Conservation (phyloP, 164 flowering plant species). For the Hamamelis virginiana region DNA sequence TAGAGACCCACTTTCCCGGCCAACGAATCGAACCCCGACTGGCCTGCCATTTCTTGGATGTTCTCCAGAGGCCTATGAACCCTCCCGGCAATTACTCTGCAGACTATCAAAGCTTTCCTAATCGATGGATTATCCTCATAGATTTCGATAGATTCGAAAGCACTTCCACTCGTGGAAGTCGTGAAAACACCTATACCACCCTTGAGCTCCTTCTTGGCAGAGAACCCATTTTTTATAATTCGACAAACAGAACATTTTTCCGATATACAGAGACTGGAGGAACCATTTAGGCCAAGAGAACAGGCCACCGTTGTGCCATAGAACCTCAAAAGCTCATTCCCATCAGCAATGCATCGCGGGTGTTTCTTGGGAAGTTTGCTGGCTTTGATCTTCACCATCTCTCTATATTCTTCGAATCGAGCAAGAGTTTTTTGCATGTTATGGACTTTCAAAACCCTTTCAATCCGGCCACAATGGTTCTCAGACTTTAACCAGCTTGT, state of each 20-base stretch:
- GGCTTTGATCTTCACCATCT: conserved; percentile 63
- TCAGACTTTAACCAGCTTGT: conserved; percentile 65
- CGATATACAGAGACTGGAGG: conserved; percentile 48
- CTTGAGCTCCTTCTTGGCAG: conserved; percentile 44
- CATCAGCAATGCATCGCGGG: conserved; percentile 76
- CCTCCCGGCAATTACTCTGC: conserved; percentile 82
- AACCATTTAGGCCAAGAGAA: conserved; percentile 53
- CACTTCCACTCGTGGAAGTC: conserved; percentile 69
- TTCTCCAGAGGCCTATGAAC: conserved; percentile 73
- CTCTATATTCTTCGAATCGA: conserved; percentile 69
- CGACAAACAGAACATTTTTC: conserved; percentile 56
- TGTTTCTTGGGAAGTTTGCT: conserved; percentile 72
- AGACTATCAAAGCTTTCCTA: conserved; percentile 61
- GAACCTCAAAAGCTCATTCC: conserved; percentile 71
- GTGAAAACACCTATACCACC: conserved; percentile 70
- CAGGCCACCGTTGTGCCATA: conserved; percentile 61
- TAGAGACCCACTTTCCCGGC: conserved; percentile 80
- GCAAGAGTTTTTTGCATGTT: conserved; percentile 66
- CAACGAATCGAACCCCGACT: conserved; percentile 71
- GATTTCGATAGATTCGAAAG: conserved; percentile 54
- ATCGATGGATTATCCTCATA: conserved; percentile 29
- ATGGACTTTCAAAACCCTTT: conserved; percentile 68
- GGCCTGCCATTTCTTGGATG: conserved; percentile 52
- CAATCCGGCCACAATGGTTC: conserved; percentile 49
- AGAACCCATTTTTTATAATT: conserved; percentile 59